Conservation (phyloP, 2,329 filamentous ascomycete genomes). For the Fusarium avenaceum region DNA sequence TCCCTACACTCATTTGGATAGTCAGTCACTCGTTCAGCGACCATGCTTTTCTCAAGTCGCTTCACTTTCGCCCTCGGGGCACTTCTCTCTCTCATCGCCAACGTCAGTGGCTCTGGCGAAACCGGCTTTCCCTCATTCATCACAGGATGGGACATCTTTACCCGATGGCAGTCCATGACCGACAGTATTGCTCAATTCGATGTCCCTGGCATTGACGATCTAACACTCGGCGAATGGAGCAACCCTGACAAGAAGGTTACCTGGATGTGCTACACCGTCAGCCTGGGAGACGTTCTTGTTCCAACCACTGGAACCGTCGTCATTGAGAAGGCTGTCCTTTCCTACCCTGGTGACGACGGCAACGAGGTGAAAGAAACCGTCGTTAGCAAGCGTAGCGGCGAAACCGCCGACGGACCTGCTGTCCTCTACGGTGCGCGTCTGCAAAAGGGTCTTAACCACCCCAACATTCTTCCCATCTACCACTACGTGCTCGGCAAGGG, state of each 20-base stretch:
- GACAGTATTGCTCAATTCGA: conserved; percentile 6
- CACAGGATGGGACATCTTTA: not conserved
- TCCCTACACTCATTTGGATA: conserved; percentile 4
- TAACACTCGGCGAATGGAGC: not conserved
- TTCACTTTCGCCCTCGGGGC: conserved; percentile 22
- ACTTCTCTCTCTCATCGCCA: conserved; percentile 8
- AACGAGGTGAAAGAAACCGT: not conserved
- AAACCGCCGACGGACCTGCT: not conserved
- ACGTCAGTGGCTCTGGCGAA: conserved; percentile 1
- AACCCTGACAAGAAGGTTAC: conserved; percentile 1
- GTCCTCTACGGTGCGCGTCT: conserved; percentile 16
- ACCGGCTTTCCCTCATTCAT: not conserved
- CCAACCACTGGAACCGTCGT: not conserved
- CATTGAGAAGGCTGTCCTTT: conserved; percentile 16
- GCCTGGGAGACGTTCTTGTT: too few species aligned
- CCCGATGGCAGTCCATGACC: conserved; percentile 7
- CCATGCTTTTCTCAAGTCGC: conserved; percentile 19
- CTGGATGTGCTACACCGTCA: conserved; percentile 17
- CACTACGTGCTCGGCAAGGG: not conserved
- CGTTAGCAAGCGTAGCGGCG: conserved; percentile 18
- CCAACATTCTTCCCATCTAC: conserved; percentile 16
- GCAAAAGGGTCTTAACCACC: conserved; percentile 3
- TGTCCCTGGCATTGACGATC: not conserved
- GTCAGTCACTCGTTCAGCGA: not conserved
- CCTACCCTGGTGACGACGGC: not conserved